Evolutionary conservation across 2,329 filamentous ascomycete species (phyloP), one percentile per base, ranked within the genome.

Genomic region (Hypoxylon sp.): DNA sequence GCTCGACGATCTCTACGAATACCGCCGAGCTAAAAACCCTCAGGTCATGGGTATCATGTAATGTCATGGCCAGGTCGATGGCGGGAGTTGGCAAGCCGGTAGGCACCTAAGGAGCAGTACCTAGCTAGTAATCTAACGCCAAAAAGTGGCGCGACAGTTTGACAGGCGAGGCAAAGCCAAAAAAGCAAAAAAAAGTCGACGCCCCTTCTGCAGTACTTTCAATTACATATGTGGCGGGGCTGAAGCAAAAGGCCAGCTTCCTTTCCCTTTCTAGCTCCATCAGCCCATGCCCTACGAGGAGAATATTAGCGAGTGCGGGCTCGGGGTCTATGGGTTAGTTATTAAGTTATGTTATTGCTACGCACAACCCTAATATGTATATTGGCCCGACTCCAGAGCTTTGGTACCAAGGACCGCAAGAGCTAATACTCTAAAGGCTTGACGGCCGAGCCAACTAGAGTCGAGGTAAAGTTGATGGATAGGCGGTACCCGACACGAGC

Each of bases 261-360:
- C 68, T 62, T 22, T 66, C 56, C 57, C 56, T 65, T 68, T 68
- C 65, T 66, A 68, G 64, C 58, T 67, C 49, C 64, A 61, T 62
- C 59, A 58, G 62, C 58, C 68, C 64, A 70, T 72, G 70, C 70
- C 70, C 53, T 68, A 70, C 47, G 63, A 61, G 37, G 37, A 17
- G n/a, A 20, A 41, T 20, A 41, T 20, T 41, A 41, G 37, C 37
- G 37, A 41, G 13, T 20, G 37, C 37, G 37, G n/a, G 17, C 17
- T 41, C 37, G 37, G 37, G n/a, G 47, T 57, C 65, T 50, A 7
- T 26, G 24, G 6, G n/a, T 41, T 17, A 20, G 37, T 20, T 17
- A 34, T 6, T n/a, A 6, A 7, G 17, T 19, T 19, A 39, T 39
- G 37, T 19, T 26, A 26, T 26, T 26, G 7, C 7, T 26, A 26